Base-by-base conservation (phyloP, 164 flowering plant species). In the Tetracentron sinense region DNA sequence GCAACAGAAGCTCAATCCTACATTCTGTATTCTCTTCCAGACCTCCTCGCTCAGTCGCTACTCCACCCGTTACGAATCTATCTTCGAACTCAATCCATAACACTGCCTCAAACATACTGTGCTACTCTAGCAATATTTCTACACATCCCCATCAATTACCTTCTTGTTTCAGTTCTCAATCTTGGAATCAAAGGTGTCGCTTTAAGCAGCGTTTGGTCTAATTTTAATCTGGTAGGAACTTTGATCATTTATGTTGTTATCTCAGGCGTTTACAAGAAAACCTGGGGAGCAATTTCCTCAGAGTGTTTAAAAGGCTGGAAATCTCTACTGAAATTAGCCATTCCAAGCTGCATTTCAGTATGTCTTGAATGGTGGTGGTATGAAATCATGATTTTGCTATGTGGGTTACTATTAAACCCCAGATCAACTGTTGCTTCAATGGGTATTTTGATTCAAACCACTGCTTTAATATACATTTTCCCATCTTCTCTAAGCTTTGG, bases 291-390 rank as follows among this genome's bases (percentile, higher is more conserved):
- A 0, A 22, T 81, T 4, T 75, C 83, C 7, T 30, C 54, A 42
- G 85, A 85, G 4, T 78, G 83, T 63, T 54, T 82, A 7, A 75
- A 31, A 15, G 84, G 75, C n/a, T n/a, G n/a, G n/a, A n/a, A n/a
- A n/a, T n/a, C n/a, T n/a, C n/a, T n/a, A n/a, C n/a, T n/a, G n/a
- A n/a, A n/a, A n/a, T n/a, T n/a, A n/a, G n/a, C n/a, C n/a, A n/a
- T n/a, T n/a, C n/a, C n/a, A n/a, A n/a, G 86, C 67, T 86, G 91
- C 72, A 62, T 80, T 60, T 86, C 91, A 0, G 91, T 86, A 4
- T 86, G 91, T n/a, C n/a, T n/a, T n/a, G n/a, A n/a, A n/a, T n/a
- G n/a, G n/a, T n/a, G n/a, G n/a, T n/a, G n/a, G n/a, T n/a, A n/a
- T n/a, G n/a, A n/a, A n/a, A n/a, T n/a, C n/a, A n/a, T n/a, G n/a